Conservation (phyloP, 2,329 filamentous ascomycete genomes). For the Fusarium denticulatum region DNA sequence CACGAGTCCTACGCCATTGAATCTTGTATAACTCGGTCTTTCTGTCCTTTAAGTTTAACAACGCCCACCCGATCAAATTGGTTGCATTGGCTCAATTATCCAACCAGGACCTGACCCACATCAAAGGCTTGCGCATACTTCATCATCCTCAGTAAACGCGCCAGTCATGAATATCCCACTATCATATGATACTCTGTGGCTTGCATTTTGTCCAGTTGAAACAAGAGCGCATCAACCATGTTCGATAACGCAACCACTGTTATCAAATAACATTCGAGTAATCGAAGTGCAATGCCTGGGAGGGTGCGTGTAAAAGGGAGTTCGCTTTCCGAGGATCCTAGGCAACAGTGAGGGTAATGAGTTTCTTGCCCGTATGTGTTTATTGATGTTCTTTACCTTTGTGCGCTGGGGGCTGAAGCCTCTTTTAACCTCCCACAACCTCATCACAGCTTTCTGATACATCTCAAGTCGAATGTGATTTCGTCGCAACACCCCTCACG, state of each 20-base stretch:
- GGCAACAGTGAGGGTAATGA: too few species aligned
- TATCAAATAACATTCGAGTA: background rate
- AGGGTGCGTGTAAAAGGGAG: accelerated
- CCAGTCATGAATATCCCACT: too few species aligned
- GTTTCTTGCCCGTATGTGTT: too few species aligned
- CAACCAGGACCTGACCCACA: accelerated
- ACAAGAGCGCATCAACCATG: accelerated
- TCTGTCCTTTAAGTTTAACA: background rate
- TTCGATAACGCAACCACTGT: too few species aligned
- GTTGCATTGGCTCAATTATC: background rate
- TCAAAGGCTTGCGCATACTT: accelerated
- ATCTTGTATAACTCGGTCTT: background rate
- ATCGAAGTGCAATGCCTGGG: too few species aligned
- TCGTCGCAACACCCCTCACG: background rate
- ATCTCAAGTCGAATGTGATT: too few species aligned
- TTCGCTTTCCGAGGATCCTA: background rate
- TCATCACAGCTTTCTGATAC: too few species aligned
- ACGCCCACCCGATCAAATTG: background rate
- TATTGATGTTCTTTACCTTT: too few species aligned
- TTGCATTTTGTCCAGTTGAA: background rate
- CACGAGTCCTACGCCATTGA: background rate
- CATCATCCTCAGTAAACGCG: background rate
- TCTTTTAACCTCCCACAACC: too few species aligned
- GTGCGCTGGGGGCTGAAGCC: too few species aligned
- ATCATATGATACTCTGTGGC: background rate